Base-by-base conservation (phyloP, 768 basidiomycete genomes). In the Russula earlei region DNA sequence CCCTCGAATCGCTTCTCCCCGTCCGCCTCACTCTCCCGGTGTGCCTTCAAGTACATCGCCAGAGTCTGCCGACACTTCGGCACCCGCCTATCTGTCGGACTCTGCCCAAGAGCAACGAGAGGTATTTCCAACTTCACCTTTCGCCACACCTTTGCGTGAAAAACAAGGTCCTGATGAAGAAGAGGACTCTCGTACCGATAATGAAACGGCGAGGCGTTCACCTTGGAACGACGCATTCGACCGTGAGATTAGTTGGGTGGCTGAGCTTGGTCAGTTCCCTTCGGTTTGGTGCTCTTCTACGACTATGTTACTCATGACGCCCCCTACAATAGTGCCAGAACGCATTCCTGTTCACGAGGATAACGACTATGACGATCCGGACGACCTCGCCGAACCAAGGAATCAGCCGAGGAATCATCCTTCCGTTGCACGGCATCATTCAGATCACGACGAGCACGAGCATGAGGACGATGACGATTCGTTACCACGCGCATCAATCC, bases 161-260 rank as follows among this genome's bases (percentile, higher is more conserved):
- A 74, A 75, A 41, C 52, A 58, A 49, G 57, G 57, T 1, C 68
- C 74, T 36, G 67, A 77, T 47, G 79, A 89, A 20, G 86, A 88
- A 55, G 75, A 82, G 63, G 81, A 87, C 25, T 66, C 85, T 29
- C 85, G 79, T 65, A 76, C 41, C 8, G 60, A 61, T 33, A 67
- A 65, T 46, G 64, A 65, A n/a, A 62, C 68, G 25, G 27, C 64
- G 34, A 51, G 64, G 31, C 63, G 62, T 31, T 62, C 65, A 10
- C 60, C 65, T 2, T 58, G 66, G 56, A 60, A 56, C 14, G 64
- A 62, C 12, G 61, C 63, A 8, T 62, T 49, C 27, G 66, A 78
- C 44, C 78, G 80, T 41, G 82, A 83, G 62, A 77, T 75, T 43
- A 91, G 87, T 64, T 91, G 87, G 87, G 73, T 87, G 36, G 86